A percentile compares a stretch with the other conserved stretches of the same genome.
These are phyloP conservation scores for Rhizophagus prolifer DNA, from an alignment of 192 early-diverging fungal species.

Conservation along the genomic window DNA sequence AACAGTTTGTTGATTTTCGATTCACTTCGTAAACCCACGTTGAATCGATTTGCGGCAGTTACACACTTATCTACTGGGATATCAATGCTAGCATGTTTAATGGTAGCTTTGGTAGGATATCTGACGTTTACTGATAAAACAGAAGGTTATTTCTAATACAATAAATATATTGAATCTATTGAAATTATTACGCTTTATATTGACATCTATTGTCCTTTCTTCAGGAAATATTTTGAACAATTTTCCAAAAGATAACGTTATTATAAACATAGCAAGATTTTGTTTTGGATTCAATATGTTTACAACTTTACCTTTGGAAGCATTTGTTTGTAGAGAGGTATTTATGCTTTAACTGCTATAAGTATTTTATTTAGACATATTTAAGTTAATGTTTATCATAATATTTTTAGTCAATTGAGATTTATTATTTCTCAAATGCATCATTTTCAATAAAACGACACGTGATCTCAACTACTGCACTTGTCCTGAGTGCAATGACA, in stretches of 20 bases:
- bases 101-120: slow-evolving; percentile 75
- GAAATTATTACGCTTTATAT: background rate
- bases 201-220: slow-evolving; percentile 10
- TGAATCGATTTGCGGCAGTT: slow-evolving; percentile 82
- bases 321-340: slow-evolving; percentile 87
- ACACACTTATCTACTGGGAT: slow-evolving; percentile 77
- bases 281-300: slow-evolving; percentile 95
- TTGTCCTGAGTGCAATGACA: slow-evolving; percentile 61
- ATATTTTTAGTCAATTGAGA: slow-evolving; percentile 58
- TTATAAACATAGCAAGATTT: slow-evolving; percentile 86
- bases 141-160: slow-evolving; percentile 41
- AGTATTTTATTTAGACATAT: background rate
- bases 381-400: background rate
- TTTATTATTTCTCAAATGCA: slow-evolving; percentile 53
- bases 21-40: slow-evolving; percentile 77
- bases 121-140: slow-evolving; percentile 83
- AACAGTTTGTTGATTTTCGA: slow-evolving; percentile 92
- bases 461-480: slow-evolving; percentile 61
- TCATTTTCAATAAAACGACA: slow-evolving; percentile 64
- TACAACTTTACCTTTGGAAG: slow-evolving; percentile 86
- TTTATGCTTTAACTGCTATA: background rate
- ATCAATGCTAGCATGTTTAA: slow-evolving; percentile 68
- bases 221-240: slow-evolving; percentile 87
- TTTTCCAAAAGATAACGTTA: slow-evolving; percentile 71
- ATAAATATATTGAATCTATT: background rate